Evolutionary conservation across 139 green algal species (phyloP), one percentile per base, ranked within the genome.

Genomic region (Chlamydomonas applanata): DNA sequence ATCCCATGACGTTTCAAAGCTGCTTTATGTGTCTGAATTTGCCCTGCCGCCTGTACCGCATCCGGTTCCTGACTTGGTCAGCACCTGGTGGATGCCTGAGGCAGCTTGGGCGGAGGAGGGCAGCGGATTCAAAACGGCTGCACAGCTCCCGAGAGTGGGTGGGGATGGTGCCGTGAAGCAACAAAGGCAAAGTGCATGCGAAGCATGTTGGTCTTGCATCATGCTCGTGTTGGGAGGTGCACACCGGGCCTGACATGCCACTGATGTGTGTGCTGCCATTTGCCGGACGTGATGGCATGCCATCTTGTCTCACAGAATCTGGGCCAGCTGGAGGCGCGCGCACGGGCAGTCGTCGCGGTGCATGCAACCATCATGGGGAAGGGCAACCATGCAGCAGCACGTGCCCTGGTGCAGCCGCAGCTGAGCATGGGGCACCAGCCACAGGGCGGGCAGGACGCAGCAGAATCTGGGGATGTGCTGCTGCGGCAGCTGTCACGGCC

Each of bases 281-380:
- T 29, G 30, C 35, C 17, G 36, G 9, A 4, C 2, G n/a, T 29
- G 25, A 33, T 70, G 36, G 20, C 16, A 17, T 66, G 25, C 4
- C 4, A 24, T 24, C 29, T 44, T 53, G 30, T 49, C 40, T 49
- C 29, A 53, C 68, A 76, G 32, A 69, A 64, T 1, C 61, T 86
- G 27, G 80, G 75, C 0, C 52, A 67, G 19, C 45, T 86, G 36
- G 80, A 86, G 72, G 67, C 72, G 57, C 72, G 76, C 0, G 71
- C 80, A 16, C 57, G 71, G 13, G 80, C 80, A 24, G 54, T 86
- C 17, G 33, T 86, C n/a, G 72, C 80, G 13, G 80, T 86, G 27
- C 65, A 65, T 45, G 45, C 57, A 19, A 69, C 34, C 7, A 46
- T 35, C 30, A 49, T 79, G 63, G 73, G 57, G 17, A 71, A 63